Evolutionary conservation across 2,329 filamentous ascomycete species (phyloP).

Genomic region (Apiospora marii): DNA sequence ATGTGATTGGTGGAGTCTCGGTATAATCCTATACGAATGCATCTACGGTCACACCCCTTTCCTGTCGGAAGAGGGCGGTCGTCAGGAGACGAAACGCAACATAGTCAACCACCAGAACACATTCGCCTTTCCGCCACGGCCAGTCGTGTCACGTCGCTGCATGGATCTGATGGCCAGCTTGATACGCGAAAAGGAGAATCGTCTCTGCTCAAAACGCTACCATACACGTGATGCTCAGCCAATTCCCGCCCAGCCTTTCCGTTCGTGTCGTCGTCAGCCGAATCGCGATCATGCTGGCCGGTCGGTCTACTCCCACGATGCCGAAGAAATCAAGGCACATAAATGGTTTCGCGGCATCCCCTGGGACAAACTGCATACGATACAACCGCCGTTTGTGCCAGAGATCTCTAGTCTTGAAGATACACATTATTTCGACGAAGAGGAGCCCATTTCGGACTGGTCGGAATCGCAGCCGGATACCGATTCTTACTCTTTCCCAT

Average conservation of each 20-base stretch:
- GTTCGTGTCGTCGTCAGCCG: conserved; percentile 39
- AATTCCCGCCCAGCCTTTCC: conserved; percentile 28
- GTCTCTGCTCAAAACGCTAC: conserved; percentile 81
- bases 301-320: conserved; percentile 84
- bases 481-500: conserved; percentile 31
- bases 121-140: conserved; percentile 74
- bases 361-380: conserved; percentile 78
- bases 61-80: conserved; percentile 73
- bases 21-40: conserved; percentile 93
- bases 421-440: conserved; percentile 91
- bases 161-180: conserved; percentile 79
- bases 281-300: conserved; percentile 49
- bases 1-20: conserved; percentile 97
- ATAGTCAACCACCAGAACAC: conserved; percentile 78
- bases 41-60: conserved; percentile 93
- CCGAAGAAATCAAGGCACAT: conserved; percentile 88
- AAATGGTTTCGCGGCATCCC: conserved; percentile 82
- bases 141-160: conserved; percentile 72
- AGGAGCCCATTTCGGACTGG: conserved; percentile 74
- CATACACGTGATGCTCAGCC: conserved; percentile 64
- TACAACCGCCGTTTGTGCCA: conserved; percentile 81
- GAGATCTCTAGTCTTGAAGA: conserved; percentile 72
- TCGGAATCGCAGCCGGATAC: conserved; percentile 51
- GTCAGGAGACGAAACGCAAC: conserved; percentile 84
- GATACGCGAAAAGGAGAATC: conserved; percentile 75